Evolutionary conservation across 176 grass and related monocot genomes (phyloP), one percentile per base, ranked within the genome.

Genomic region (Bromus sterilis): DNA sequence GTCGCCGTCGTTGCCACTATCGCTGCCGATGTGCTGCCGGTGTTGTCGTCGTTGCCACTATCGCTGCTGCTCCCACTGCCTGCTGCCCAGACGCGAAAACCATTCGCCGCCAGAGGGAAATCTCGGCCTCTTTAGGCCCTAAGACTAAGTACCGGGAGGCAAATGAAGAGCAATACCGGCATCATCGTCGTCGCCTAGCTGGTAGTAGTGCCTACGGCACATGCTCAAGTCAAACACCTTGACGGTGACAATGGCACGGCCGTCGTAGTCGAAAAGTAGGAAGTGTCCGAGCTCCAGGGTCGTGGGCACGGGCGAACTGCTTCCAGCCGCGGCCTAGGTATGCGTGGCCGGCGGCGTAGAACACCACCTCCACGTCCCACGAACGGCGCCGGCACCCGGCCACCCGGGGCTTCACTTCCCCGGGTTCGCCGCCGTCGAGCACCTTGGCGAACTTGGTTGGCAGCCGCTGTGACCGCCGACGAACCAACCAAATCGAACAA

Each of bases 241-340:
- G 66, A 83, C 56, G 56, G 30, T 21, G 75, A 83, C 58, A 42
- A 28, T 28, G 13, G 4, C 36, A 21, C 21, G 30, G 70, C 21
- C 34, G 74, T 83, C 34, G 75, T 57, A 88, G 66, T 21, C 57
- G 66, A 88, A 88, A 56, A 88, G 28, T 43, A 88, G 80, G 10
- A 55, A 20, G 66, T 73, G 35, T 0, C 86, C 86, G 26, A 29
- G 57, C 4, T 36, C 56, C 3, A 88, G n/a, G 31, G 74, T 56
- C 75, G 66, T 79, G 58, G 1, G 21, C 44, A 43, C 74, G 66
- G 56, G 44, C 66, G 66, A 88, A 88, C 80, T 32, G 48, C 6
- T 26, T 31, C 86, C 86, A 88, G 2, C 86, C 80, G 15, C 33
- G 4, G 42, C 10, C 56, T 56, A 88, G 80, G 66, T 79, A 46